Evolutionary conservation across 2,329 filamentous ascomycete species (phyloP).

Genomic region (Fusarium lateritium): DNA sequence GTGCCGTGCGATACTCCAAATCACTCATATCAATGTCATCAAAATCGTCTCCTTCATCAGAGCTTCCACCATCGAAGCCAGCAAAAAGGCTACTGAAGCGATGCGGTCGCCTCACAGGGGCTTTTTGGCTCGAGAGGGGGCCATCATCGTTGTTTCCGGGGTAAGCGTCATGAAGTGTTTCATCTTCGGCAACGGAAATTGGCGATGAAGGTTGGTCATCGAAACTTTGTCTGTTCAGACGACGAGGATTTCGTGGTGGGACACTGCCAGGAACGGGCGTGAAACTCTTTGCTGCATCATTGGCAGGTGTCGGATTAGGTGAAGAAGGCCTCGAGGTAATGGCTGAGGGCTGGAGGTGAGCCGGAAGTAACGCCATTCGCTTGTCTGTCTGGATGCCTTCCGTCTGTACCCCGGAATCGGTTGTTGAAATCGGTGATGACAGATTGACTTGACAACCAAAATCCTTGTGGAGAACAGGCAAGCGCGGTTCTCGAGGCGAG

Average conservation of each 20-base stretch:
- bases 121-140: constrained; percentile 73
- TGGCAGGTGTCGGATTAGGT: constrained; percentile 58
- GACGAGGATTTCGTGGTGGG: constrained; percentile 72
- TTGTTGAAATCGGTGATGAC: constrained; percentile 41
- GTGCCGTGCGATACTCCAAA: constrained; percentile 75
- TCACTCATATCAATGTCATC: constrained; percentile 74
- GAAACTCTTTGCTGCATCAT: constrained; percentile 59
- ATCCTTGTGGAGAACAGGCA: constrained; percentile 88
- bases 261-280: constrained; percentile 67
- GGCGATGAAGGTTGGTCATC: constrained; percentile 68
- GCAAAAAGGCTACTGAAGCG: constrained; percentile 89
- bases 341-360: constrained; percentile 83
- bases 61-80: constrained; percentile 82
- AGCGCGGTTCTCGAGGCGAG: constrained; percentile 79
- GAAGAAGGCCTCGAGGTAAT: constrained; percentile 75
- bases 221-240: constrained; percentile 65
- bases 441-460: constrained; percentile 82
- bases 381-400: constrained; percentile 90
- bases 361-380: constrained; percentile 80
- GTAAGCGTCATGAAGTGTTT: constrained; percentile 72
- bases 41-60: constrained; percentile 76
- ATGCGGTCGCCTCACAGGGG: constrained; percentile 77
- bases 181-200: constrained; percentile 57
- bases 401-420: constrained; percentile 77
- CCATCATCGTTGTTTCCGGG: constrained; percentile 87